Evolutionary conservation across 495 filamentous ascomycete genomes (phyloP).

Genomic region (Diplogelasinospora grovesii): DNA sequence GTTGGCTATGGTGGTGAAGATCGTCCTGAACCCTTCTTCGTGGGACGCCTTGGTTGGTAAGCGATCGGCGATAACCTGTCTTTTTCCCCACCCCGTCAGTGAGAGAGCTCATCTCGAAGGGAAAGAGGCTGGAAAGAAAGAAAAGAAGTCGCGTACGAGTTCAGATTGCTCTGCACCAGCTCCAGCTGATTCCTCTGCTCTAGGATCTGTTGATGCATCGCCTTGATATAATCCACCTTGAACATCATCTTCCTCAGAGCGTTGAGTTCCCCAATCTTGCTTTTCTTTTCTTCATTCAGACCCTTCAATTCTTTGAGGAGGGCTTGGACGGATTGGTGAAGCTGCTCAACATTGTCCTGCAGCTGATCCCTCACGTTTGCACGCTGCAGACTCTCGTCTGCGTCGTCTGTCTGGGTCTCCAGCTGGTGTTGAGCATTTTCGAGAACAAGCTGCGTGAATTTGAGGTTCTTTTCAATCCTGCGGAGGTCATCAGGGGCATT

Average conservation of each 20-base stretch:
- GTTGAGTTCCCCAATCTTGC: neutral
- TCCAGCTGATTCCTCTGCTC: slow-evolving; percentile 2
- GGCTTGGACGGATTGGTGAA: slow-evolving; percentile 2
- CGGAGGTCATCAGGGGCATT: neutral
- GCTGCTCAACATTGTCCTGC: slow-evolving; percentile 3
- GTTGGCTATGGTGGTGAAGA: no score
- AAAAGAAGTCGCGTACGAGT: slow-evolving; percentile 3
- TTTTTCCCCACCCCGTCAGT: no score
- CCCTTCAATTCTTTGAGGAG: slow-evolving; percentile 1
- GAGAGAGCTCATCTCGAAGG: no score
- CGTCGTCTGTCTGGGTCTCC: no score
- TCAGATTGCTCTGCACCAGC: slow-evolving; percentile 2
- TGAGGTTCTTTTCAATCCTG: slow-evolving; percentile 3
- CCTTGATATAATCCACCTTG: slow-evolving; percentile 4
- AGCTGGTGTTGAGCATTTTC: slow-evolving; percentile 6
- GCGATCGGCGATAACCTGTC: no score
- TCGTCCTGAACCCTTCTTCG: no score
- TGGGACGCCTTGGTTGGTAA: no score
- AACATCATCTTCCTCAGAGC: slow-evolving; percentile 1
- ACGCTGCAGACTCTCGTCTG: no score
- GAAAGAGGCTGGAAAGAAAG: no score
- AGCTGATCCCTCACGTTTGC: slow-evolving; percentile 7
- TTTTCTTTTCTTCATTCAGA: neutral
- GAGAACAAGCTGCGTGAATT: slow-evolving; percentile 1
- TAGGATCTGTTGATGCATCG: slow-evolving; percentile 6